These are phyloP conservation scores for Waltergamsia citrina DNA, from an alignment of 2,329 filamentous ascomycete genomes.

Conservation along the genomic window DNA sequence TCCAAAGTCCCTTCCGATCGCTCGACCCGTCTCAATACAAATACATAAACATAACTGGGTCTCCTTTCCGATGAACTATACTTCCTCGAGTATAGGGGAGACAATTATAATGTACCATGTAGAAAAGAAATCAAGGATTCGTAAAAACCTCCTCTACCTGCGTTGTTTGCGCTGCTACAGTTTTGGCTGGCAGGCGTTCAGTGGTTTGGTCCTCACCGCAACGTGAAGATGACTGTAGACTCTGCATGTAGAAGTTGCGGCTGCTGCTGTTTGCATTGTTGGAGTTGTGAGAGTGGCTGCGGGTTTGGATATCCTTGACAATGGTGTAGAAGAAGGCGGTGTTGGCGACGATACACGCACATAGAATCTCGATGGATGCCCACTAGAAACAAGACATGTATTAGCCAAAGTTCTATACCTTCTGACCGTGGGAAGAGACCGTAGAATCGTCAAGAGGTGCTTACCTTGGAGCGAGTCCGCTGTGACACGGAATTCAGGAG, in stretches of 20 bases:
- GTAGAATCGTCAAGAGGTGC: background rate
- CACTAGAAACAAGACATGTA: slow-evolving; percentile 10
- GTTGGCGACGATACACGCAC: slow-evolving; percentile 19
- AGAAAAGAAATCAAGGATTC: no score
- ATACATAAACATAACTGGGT: no score
- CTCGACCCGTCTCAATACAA: no score
- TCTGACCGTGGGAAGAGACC: background rate
- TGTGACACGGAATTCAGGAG: slow-evolving; percentile 17
- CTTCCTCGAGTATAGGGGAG: no score
- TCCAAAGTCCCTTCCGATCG: no score
- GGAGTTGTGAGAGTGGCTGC: slow-evolving; percentile 9
- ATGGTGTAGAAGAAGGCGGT: slow-evolving; percentile 19
- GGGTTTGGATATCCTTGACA: slow-evolving; percentile 14
- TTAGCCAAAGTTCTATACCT: background rate
- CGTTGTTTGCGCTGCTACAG: no score
- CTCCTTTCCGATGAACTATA: no score
- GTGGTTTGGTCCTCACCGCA: no score
- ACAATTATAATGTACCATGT: no score
- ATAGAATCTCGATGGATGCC: slow-evolving; percentile 21
- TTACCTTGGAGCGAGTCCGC: slow-evolving; percentile 16
- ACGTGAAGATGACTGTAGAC: slow-evolving; percentile 5
- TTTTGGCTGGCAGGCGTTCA: no score
- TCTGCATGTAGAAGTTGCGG: slow-evolving; percentile 5
- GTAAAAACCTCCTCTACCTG: no score
- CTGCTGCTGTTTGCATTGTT: background rate